Evolutionary conservation across 192 early-diverging fungal species (phyloP).

Genomic region (Linderina pennispora): DNA sequence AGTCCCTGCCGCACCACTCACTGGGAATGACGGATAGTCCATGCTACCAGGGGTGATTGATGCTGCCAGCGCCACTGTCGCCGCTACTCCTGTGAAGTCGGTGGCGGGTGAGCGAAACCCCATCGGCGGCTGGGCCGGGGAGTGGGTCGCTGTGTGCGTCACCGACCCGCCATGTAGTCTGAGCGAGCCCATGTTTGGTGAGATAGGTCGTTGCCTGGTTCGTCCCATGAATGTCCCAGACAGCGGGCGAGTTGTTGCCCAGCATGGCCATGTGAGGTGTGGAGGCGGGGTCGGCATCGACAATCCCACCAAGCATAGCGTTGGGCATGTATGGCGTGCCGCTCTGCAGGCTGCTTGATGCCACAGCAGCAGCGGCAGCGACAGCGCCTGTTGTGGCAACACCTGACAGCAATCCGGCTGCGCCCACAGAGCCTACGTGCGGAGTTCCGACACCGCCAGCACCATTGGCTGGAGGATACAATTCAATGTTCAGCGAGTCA

Average conservation of each 20-base stretch:
- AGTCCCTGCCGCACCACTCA: too few relatives aligned
- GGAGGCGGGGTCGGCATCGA: too few relatives aligned
- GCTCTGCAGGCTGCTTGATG: too few relatives aligned
- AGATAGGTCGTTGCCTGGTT: too few relatives aligned
- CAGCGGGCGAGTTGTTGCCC: too few relatives aligned
- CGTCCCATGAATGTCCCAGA: too few relatives aligned
- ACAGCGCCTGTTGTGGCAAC: not conserved
- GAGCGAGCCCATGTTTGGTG: not conserved
- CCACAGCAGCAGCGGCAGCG: too few relatives aligned
- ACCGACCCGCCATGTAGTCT: not conserved
- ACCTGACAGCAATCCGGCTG: not conserved
- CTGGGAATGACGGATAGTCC: not conserved
- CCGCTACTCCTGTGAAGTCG: not conserved
- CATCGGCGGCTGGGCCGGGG: not conserved
- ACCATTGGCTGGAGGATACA: not conserved
- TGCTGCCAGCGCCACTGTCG: not conserved
- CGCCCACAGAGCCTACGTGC: too few relatives aligned
- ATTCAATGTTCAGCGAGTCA: conserved; percentile 1
- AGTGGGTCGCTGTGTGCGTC: not conserved
- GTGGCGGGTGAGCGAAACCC: not conserved
- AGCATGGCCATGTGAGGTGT: too few relatives aligned
- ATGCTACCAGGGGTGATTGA: not conserved
- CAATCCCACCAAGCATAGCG: too few relatives aligned
- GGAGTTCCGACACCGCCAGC: too few relatives aligned
- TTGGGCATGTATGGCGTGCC: too few relatives aligned